These are phyloP conservation scores for Mortierella sp. DNA, from an alignment of 371 early-diverging fungal species.

Conservation along the genomic window DNA sequence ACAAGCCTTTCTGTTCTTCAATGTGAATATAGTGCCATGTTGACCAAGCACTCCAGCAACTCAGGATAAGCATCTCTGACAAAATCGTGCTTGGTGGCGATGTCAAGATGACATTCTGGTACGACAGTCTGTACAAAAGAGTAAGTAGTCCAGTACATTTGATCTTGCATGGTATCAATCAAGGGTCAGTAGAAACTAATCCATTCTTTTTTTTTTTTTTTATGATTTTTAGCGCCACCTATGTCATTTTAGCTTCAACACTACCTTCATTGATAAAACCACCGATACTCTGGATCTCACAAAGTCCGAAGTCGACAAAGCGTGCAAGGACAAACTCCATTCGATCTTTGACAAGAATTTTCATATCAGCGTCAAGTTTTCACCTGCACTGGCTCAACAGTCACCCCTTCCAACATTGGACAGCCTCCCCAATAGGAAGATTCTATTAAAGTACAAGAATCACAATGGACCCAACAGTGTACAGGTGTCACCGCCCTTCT, in stretches of 20 bases:
- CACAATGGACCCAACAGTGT: constrained; percentile 46
- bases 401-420: constrained; percentile 38
- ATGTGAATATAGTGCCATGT: constrained; percentile 42
- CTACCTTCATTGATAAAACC: constrained; percentile 58
- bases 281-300: constrained; percentile 22
- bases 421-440: constrained; percentile 38
- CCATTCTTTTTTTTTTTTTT: not conserved
- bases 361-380: constrained; percentile 25
- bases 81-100: constrained; percentile 59
- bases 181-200: too few relatives aligned
- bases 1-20: not conserved
- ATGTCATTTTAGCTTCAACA: constrained; percentile 68
- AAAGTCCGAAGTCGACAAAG: constrained; percentile 59
- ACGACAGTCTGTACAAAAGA: constrained; percentile 46
- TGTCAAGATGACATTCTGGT: constrained; percentile 63
- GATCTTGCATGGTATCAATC: not conserved
- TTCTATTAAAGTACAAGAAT: constrained; percentile 41
- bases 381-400: constrained; percentile 35
- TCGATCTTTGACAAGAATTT: constrained; percentile 53
- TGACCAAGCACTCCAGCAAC: constrained; percentile 31
- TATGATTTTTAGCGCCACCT: constrained; percentile 35
- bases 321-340: constrained; percentile 59
- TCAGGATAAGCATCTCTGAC: constrained; percentile 47
- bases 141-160: constrained; percentile 21
- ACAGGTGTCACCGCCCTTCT: constrained; percentile 38